phyloP scores from a whole-genome alignment of 805 yeast species.

The Kluyveromyces siamensis region DNA sequence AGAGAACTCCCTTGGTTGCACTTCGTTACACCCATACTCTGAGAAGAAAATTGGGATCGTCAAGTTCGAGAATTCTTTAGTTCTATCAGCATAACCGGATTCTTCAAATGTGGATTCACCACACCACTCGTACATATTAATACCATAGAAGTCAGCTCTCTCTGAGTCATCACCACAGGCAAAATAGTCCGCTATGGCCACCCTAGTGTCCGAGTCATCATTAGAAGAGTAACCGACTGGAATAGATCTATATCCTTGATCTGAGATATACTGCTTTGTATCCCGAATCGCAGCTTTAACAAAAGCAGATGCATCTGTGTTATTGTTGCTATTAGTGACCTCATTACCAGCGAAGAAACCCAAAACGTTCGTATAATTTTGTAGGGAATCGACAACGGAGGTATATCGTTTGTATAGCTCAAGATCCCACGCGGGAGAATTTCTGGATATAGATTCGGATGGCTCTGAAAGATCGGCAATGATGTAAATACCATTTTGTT shows the following conservation, averaged over 20 bases:
- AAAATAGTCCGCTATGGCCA: constrained; percentile 55
- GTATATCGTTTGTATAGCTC: constrained; percentile 54
- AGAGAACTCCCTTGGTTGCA: constrained; percentile 53
- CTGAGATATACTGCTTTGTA: constrained; percentile 50
- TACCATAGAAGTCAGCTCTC: constrained; percentile 67
- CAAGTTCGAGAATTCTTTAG: constrained; percentile 48
- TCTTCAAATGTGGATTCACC: constrained; percentile 42
- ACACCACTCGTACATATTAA: constrained; percentile 79
- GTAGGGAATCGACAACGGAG: constrained; percentile 52
- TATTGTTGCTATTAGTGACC: constrained; percentile 51
- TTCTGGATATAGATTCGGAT: constrained; percentile 45
- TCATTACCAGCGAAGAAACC: constrained; percentile 78
- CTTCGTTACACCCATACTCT: constrained; percentile 65
- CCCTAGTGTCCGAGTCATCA: constrained; percentile 55
- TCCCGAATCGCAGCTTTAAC: constrained; percentile 74
- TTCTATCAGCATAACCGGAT: constrained; percentile 55
- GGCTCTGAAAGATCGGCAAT: constrained; percentile 68
- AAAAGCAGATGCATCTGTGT: constrained; percentile 61
- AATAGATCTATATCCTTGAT: constrained; percentile 48
- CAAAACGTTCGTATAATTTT: constrained; percentile 52
- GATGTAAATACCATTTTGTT: constrained; percentile 61
- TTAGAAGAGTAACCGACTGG: constrained; percentile 73
- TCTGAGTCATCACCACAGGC: constrained; percentile 53
- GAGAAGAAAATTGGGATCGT: constrained; percentile 64
- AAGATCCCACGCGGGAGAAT: constrained; percentile 48